A percentile compares a stretch with the other conserved stretches of the same genome.
phyloP scores from a whole-genome alignment of 202 grass and related monocot genomes.

The Digitaria exilis region DNA sequence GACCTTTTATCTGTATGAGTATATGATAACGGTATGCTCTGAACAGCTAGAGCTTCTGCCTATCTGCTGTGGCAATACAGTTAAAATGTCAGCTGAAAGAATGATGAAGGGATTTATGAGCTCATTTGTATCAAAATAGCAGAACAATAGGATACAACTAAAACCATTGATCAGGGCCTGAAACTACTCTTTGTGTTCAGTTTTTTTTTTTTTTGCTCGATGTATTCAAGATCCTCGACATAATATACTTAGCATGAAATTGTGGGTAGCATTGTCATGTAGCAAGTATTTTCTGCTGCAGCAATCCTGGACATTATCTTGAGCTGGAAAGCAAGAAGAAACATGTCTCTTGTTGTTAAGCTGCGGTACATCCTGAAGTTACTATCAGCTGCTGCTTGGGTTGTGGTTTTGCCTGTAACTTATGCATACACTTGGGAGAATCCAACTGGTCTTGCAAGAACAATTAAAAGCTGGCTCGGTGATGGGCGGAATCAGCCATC shows the following conservation, averaged over 20 bases:
- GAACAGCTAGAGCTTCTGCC: constrained; percentile 12
- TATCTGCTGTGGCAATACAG: neutral
- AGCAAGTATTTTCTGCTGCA: constrained; percentile 48
- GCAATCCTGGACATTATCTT: constrained; percentile 84
- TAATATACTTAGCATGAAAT: constrained; percentile 33
- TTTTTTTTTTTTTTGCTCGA: neutral
- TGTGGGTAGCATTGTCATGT: constrained; percentile 11
- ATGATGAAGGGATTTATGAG: neutral
- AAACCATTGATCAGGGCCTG: neutral
- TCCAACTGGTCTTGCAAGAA: constrained; percentile 74
- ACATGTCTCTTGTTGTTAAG: constrained; percentile 89
- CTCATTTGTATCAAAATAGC: neutral
- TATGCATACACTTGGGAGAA: constrained; percentile 86
- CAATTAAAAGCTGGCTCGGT: constrained; percentile 96
- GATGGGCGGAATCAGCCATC: constrained; percentile 70
- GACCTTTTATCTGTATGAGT: neutral
- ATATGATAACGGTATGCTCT: neutral
- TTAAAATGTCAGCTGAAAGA: too few species aligned
- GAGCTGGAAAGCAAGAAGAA: constrained; percentile 95
- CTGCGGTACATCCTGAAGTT: constrained; percentile 89
- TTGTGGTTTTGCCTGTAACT: constrained; percentile 85
- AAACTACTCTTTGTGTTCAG: neutral
- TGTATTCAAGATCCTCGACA: constrained; percentile 12
- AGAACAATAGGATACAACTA: neutral
- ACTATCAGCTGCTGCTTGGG: constrained; percentile 77